Conservation (phyloP, 108 stramenopile genomes). For the Hondaea fermentalgiana region DNA sequence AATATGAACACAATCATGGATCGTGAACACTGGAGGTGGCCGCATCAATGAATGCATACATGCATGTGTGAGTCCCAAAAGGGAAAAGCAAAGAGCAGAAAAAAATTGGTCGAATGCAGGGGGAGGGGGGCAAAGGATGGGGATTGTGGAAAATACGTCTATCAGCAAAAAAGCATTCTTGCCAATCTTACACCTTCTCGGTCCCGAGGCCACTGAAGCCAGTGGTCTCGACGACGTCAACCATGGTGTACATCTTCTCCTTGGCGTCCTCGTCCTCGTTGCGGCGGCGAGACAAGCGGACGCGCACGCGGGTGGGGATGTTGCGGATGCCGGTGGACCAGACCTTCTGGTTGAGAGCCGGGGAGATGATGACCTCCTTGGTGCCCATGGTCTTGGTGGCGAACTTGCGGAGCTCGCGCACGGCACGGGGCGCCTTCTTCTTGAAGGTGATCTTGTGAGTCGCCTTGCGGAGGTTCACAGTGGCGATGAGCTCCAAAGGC, state of each 20-base stretch:
- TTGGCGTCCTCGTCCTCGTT: slow-evolving; percentile 98
- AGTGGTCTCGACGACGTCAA: slow-evolving; percentile 79
- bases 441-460: slow-evolving; percentile 81
- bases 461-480: slow-evolving; percentile 94
- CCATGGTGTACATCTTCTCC: slow-evolving; percentile 94
- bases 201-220: slow-evolving; percentile 90
- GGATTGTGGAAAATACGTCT: no score
- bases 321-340: slow-evolving; percentile 90
- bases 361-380: slow-evolving; percentile 75
- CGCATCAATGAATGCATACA: no score
- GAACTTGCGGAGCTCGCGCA: slow-evolving; percentile 91
- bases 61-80: no score
- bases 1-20: no score
- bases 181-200: slow-evolving; percentile 61
- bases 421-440: slow-evolving; percentile 89
- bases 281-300: slow-evolving; percentile 86
- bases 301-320: slow-evolving; percentile 89
- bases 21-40: no score
- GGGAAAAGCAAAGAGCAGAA: not conserved
- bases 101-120: not conserved
- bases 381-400: slow-evolving; percentile 91
- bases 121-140: not conserved
- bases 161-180: not conserved
- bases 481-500: slow-evolving; percentile 32
- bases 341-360: slow-evolving; percentile 76